Conservation (phyloP, 768 basidiomycete species). For the Leccinum arenicola region DNA sequence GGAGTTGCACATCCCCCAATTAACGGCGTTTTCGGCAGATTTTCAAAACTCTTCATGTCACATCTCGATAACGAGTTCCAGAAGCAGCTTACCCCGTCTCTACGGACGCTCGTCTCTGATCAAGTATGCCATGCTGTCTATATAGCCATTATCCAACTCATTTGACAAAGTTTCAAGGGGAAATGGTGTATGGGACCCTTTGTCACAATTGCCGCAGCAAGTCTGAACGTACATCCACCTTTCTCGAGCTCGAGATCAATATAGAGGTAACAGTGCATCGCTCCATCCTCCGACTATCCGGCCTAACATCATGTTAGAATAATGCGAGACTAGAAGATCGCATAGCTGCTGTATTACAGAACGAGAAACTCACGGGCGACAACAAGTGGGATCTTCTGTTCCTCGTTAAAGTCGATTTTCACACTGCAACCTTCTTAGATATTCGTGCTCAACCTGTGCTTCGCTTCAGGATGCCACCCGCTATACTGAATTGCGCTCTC, state of each 20-base stretch:
- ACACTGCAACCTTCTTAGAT: slow-evolving; percentile 43
- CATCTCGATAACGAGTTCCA: slow-evolving; percentile 85
- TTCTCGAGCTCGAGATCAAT: slow-evolving; percentile 86
- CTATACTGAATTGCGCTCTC: slow-evolving; percentile 60
- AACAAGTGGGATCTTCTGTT: slow-evolving; percentile 56
- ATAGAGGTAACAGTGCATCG: slow-evolving; percentile 50
- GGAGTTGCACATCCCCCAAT: slow-evolving; percentile 3
- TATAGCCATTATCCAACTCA: slow-evolving; percentile 4
- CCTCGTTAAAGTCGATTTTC: neutral
- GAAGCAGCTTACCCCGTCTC: slow-evolving; percentile 63
- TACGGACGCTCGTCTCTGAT: slow-evolving; percentile 68
- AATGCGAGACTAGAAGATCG: slow-evolving; percentile 73
- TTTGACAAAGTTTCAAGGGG: slow-evolving; percentile 76
- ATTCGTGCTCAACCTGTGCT: slow-evolving; percentile 75
- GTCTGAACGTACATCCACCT: slow-evolving; percentile 70
- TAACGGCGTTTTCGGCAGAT: slow-evolving; percentile 44
- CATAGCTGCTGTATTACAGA: slow-evolving; percentile 58
- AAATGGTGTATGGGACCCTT: slow-evolving; percentile 73
- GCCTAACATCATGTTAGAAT: slow-evolving; percentile 41
- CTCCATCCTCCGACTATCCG: neutral
- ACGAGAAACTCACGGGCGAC: slow-evolving; percentile 76
- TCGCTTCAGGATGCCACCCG: slow-evolving; percentile 76
- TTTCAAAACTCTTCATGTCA: slow-evolving; percentile 92
- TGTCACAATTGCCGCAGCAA: slow-evolving; percentile 67
- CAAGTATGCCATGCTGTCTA: slow-evolving; percentile 47